phyloP scores from a whole-genome alignment of 257 asterid species.

The Nicotiana sylvestris region DNA sequence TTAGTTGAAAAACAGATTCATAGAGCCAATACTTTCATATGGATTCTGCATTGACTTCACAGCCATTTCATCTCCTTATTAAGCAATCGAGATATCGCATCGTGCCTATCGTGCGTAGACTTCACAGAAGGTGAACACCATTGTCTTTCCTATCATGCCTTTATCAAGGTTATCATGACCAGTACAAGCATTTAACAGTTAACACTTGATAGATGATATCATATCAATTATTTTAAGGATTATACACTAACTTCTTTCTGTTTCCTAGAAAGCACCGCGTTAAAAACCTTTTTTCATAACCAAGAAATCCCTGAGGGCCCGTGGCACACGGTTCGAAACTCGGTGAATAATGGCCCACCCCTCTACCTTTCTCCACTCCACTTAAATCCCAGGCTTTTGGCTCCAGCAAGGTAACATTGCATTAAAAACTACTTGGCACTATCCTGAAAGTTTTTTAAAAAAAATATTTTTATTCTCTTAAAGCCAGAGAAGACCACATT shows the following conservation, averaged over 20 bases:
- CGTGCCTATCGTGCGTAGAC: too few relatives aligned
- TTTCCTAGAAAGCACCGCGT: not conserved
- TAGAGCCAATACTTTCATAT: not conserved
- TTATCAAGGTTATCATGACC: slow-evolving; percentile 2
- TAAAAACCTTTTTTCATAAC: not conserved
- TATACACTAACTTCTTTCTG: not conserved
- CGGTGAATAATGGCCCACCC: too few relatives aligned
- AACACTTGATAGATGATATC: not conserved
- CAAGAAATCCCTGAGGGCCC: too few relatives aligned
- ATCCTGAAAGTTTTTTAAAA: not conserved
- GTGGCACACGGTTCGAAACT: too few relatives aligned
- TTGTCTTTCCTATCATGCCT: not conserved
- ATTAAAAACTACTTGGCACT: not conserved
- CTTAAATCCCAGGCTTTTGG: too few relatives aligned
- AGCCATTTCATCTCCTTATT: not conserved
- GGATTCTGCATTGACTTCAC: not conserved
- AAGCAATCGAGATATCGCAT: not conserved
- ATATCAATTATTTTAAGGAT: not conserved
- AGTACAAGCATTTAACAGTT: not conserved
- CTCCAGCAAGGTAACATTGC: not conserved
- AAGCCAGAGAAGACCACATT: not conserved
- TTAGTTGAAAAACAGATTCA: not conserved
- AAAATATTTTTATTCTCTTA: not conserved
- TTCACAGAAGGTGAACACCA: not conserved
- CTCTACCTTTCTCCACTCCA: too few relatives aligned